These are phyloP conservation scores for Vitis amurensis DNA, from an alignment of 164 flowering plant species.

Conservation along the genomic window DNA sequence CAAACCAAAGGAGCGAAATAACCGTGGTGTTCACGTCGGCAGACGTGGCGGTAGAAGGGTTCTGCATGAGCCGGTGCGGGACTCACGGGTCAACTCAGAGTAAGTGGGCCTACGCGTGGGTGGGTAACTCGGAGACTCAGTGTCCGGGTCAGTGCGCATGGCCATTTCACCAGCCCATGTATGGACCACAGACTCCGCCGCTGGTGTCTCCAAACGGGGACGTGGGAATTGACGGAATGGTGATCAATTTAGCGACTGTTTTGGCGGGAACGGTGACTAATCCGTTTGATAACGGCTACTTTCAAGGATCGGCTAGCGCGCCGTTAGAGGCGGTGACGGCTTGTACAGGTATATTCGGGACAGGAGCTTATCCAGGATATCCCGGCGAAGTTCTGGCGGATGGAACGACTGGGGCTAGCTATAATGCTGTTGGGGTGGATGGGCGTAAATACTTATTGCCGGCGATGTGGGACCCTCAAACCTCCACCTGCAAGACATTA, in stretches of 20 bases:
- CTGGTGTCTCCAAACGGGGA: slow-evolving; percentile 55
- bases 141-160: slow-evolving; percentile 55
- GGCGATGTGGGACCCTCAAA: slow-evolving; percentile 46
- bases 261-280: slow-evolving; percentile 58
- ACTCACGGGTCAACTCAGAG: slow-evolving; percentile 39
- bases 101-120: slow-evolving; percentile 65
- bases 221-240: slow-evolving; percentile 55
- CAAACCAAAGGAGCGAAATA: slow-evolving; percentile 34
- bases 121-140: slow-evolving; percentile 57
- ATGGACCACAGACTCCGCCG: slow-evolving; percentile 56
- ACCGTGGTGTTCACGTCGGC: slow-evolving; percentile 60
- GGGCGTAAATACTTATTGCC: slow-evolving; percentile 54
- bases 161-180: slow-evolving; percentile 68
- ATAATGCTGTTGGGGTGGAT: slow-evolving; percentile 45
- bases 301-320: slow-evolving; percentile 45
- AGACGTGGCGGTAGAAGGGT: slow-evolving; percentile 58
- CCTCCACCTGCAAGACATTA: slow-evolving; percentile 39
- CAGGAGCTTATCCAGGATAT: slow-evolving; percentile 61
- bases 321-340: slow-evolving; percentile 59
- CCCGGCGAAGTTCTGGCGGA: slow-evolving; percentile 54
- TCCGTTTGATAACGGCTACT: slow-evolving; percentile 58
- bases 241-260: slow-evolving; percentile 45
- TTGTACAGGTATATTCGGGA: slow-evolving; percentile 51
- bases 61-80: slow-evolving; percentile 60
- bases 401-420: slow-evolving; percentile 45